Base-by-base conservation (phyloP, 2,329 filamentous ascomycete species). In the Trichoderma sp. region DNA sequence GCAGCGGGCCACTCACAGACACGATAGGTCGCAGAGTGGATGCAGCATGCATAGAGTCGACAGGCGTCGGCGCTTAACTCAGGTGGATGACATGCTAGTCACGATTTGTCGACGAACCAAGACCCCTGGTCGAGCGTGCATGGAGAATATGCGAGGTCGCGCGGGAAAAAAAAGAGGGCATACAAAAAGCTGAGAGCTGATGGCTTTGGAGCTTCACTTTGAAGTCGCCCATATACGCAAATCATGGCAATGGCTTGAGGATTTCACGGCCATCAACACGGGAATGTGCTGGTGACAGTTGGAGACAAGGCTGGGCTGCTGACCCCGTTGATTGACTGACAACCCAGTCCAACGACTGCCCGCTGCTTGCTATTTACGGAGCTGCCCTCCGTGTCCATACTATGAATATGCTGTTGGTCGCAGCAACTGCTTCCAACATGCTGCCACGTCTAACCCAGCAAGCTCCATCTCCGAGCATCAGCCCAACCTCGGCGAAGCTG, bases 1-100 rank as follows among this genome's bases (percentile, higher is more conserved):
- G 43, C 40, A n/a, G n/a, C 49, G 43, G 65, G 60, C 72, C 72
- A 74, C 68, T 73, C 68, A 74, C 37, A 65, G 60, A 47, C 65
- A 35, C 37, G 37, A 65, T 66, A 31, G 62, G 59, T 47, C 29
- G 60, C 37, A 47, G 61, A 70, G 74, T 74, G 74, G 73, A 74
- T 74, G 73, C 77, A 81, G 81, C 80, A 81, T 84, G 84, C 84
- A 85, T 79, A 77, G 79, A 78, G 76, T 75, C 77, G 81, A 83
- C 83, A 85, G 82, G 81, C 81, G 78, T 83, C 82, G 84, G 86
- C 86, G 86, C 86, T 88, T 88, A 88, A 80, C 76, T 77, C 76
- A 77, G 73, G 78, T 77, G 77, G 80, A 72, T 73, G 74, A 72
- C 78, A 82, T 80, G 78, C 81, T 80, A 81, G 76, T 80, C 76